These are phyloP conservation scores for Echinochloa phyllopogon DNA, from an alignment of 176 grass and related monocot genomes.

Conservation along the genomic window DNA sequence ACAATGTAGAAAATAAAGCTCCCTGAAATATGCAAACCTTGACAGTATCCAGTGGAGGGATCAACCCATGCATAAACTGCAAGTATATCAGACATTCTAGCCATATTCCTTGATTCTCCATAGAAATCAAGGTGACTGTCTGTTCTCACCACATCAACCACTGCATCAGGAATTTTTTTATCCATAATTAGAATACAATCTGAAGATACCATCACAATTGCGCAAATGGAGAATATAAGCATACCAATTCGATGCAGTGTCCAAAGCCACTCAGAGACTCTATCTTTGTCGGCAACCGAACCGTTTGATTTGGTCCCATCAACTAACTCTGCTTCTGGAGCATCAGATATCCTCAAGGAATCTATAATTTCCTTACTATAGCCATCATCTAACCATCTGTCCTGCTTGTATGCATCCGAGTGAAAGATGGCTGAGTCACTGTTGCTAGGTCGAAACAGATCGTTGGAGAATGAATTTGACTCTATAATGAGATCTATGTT, in stretches of 20 bases:
- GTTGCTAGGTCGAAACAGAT: constrained; percentile 61
- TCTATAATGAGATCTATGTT: constrained; percentile 97
- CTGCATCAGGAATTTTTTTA: constrained; percentile 54
- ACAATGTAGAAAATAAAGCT: constrained; percentile 15
- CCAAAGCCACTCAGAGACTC: constrained; percentile 97
- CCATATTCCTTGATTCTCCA: constrained; percentile 97
- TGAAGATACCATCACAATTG: constrained; percentile 23
- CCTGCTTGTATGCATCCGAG: constrained; percentile 56
- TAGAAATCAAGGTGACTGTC: constrained; percentile 97
- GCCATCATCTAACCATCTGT: constrained; percentile 60
- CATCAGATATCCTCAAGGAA: constrained; percentile 74
- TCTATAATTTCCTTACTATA: constrained; percentile 65
- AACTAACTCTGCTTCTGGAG: constrained; percentile 63
- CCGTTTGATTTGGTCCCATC: constrained; percentile 51
- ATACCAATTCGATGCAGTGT: constrained; percentile 97
- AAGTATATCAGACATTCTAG: constrained; percentile 99
- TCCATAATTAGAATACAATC: constrained; percentile 27
- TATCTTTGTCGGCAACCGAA: constrained; percentile 61
- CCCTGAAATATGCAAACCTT: constrained; percentile 66
- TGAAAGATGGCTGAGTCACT: constrained; percentile 56
- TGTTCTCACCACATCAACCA: constrained; percentile 99
- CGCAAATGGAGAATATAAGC: constrained; percentile 21
- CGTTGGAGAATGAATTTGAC: constrained; percentile 60
- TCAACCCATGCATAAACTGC: constrained; percentile 99
- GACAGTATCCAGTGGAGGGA: constrained; percentile 97